Conservation (phyloP, 2,329 filamentous ascomycete species). For the Stachybotrys echinatus region DNA sequence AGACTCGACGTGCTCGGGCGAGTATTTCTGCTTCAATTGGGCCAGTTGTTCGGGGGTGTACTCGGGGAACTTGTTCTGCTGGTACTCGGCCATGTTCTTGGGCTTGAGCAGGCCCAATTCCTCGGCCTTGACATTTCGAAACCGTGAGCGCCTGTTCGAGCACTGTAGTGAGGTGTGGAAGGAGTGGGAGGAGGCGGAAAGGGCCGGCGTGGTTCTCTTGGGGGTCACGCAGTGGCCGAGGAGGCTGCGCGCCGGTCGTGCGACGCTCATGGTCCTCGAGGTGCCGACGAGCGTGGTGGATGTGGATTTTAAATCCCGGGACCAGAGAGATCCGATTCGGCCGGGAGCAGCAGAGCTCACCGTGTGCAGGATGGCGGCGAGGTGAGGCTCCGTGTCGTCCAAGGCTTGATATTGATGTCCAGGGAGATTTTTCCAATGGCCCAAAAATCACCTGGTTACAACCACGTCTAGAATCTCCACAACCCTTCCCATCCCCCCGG, state of each 20-base stretch:
- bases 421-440: not conserved
- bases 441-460: not conserved
- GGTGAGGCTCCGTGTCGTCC: not conserved
- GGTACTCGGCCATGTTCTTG: constrained; percentile 36
- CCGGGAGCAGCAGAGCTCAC: not conserved
- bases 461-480: not conserved
- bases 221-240: constrained; percentile 43
- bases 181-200: constrained; percentile 28
- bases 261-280: constrained; percentile 45
- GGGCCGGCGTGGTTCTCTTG: constrained; percentile 14
- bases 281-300: not conserved
- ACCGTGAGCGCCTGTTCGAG: constrained; percentile 41
- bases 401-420: not conserved
- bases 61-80: constrained; percentile 47
- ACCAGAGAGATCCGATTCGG: constrained; percentile 7
- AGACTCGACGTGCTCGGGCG: constrained; percentile 73
- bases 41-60: constrained; percentile 65
- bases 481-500: not conserved
- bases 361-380: not conserved
- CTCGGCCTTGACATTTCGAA: constrained; percentile 47
- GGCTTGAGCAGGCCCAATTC: constrained; percentile 45
- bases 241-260: constrained; percentile 49
- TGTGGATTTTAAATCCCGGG: too few species aligned
- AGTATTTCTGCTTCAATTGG: constrained; percentile 63
- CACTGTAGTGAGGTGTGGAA: constrained; percentile 49